Evolutionary conservation across 495 filamentous ascomycete species (phyloP).

Genomic region (Annulohypoxylon nitens): DNA sequence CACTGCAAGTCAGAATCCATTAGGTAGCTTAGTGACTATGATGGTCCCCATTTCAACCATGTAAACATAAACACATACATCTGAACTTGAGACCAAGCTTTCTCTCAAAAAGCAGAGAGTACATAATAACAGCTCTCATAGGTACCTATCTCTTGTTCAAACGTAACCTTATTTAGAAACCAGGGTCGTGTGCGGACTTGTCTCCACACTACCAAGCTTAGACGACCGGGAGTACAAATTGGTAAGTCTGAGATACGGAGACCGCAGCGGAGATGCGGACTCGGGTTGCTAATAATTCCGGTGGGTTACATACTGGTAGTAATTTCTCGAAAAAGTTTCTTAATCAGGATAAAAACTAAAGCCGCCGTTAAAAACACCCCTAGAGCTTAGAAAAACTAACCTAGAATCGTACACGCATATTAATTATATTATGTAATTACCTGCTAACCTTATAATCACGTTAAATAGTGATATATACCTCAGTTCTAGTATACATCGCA

Average conservation of each 20-base stretch:
- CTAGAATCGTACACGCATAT: background rate
- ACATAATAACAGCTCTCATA: background rate
- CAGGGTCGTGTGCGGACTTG: background rate
- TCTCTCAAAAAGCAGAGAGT: background rate
- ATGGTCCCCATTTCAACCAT: background rate
- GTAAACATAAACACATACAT: background rate
- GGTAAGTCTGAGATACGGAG: background rate
- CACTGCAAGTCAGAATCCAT: background rate
- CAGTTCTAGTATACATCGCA: background rate
- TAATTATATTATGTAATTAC: background rate
- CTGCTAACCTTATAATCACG: background rate
- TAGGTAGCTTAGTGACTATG: background rate
- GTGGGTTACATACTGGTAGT: background rate
- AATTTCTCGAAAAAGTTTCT: background rate
- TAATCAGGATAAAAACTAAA: background rate
- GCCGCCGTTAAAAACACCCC: background rate
- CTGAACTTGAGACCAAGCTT: background rate
- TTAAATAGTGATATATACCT: background rate
- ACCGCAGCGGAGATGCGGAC: background rate
- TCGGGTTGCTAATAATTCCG: background rate
- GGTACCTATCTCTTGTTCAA: too few relatives aligned
- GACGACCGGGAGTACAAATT: background rate
- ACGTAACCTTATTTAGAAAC: background rate
- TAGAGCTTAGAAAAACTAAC: background rate
- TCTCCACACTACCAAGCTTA: background rate